phyloP scores from a whole-genome alignment of 2,329 filamentous ascomycete genomes.

The Neurospora crassa region DNA sequence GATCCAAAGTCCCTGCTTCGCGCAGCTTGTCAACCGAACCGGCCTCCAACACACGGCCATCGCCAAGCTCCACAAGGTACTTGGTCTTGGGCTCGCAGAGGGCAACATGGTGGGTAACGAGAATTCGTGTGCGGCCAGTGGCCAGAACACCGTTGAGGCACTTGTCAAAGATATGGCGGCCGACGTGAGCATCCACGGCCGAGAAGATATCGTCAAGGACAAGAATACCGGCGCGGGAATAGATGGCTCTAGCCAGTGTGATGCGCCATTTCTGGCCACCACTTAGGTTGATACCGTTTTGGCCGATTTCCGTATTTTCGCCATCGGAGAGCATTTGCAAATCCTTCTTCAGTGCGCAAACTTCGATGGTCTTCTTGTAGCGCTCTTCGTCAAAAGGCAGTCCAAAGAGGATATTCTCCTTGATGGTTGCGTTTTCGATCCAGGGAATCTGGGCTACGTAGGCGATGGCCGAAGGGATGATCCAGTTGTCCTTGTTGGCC shows the following conservation, averaged over 20 bases:
- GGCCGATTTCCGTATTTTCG: constrained; percentile 71
- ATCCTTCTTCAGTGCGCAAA: constrained; percentile 67
- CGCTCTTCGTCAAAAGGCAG: constrained; percentile 59
- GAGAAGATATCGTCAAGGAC: constrained; percentile 80
- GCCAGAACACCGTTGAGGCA: constrained; percentile 65
- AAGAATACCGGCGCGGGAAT: constrained; percentile 67
- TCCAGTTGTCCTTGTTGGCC: constrained; percentile 58
- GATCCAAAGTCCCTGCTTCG: constrained; percentile 43
- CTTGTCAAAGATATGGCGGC: constrained; percentile 68
- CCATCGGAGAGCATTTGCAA: constrained; percentile 67
- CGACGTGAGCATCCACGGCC: constrained; percentile 72
- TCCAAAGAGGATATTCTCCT: constrained; percentile 71
- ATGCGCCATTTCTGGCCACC: constrained; percentile 79
- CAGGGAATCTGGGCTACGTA: constrained; percentile 75
- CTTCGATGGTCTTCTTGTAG: constrained; percentile 60
- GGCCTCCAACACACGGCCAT: constrained; percentile 54
- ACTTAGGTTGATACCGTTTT: constrained; percentile 75
- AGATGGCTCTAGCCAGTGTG: constrained; percentile 69
- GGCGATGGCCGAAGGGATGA: constrained; percentile 58
- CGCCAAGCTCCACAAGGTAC: constrained; percentile 63
- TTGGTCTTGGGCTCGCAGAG: constrained; percentile 62
- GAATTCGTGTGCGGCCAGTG: constrained; percentile 59
- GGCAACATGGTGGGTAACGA: constrained; percentile 73
- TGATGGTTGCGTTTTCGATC: constrained; percentile 75
- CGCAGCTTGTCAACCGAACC: constrained; percentile 58